These are phyloP conservation scores for Epichloe brachyelytri DNA, from an alignment of 2,329 filamentous ascomycete genomes.

Conservation along the genomic window DNA sequence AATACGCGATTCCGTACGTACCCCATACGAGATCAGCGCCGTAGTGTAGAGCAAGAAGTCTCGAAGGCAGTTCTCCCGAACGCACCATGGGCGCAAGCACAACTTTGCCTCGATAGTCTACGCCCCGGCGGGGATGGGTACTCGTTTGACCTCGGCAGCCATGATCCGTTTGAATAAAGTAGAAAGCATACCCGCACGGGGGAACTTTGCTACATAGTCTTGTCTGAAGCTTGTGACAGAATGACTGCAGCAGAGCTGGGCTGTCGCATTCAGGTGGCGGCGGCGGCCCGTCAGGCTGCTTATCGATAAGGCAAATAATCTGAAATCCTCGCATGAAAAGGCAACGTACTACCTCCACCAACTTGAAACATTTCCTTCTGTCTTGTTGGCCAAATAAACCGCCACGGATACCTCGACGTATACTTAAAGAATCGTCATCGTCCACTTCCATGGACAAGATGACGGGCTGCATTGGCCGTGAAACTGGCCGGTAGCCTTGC, in stretches of 20 bases:
- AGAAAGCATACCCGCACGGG: constrained; percentile 17
- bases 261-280: background rate
- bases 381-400: no score
- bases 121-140: constrained; percentile 75
- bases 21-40: constrained; percentile 96
- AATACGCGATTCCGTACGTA: constrained; percentile 33
- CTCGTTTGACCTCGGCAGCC: constrained; percentile 47
- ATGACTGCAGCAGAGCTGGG: background rate
- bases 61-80: constrained; percentile 87
- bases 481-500: no score
- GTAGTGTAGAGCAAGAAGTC: constrained; percentile 81
- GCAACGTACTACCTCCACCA: no score
- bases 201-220: constrained; percentile 8
- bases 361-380: no score
- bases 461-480: no score
- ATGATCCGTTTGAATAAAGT: constrained; percentile 37
- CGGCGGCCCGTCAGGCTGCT: background rate
- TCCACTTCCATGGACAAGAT: no score
- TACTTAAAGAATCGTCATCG: no score
- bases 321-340: no score
- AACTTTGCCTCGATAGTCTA: constrained; percentile 87
- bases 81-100: constrained; percentile 97
- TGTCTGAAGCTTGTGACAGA: background rate
- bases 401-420: no score
- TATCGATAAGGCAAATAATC: background rate